A percentile compares a stretch with the other conserved stretches of the same genome.
These are phyloP conservation scores for Hordeum pubiflorum DNA, from an alignment of 202 grass and related monocot genomes.

Conservation along the genomic window DNA sequence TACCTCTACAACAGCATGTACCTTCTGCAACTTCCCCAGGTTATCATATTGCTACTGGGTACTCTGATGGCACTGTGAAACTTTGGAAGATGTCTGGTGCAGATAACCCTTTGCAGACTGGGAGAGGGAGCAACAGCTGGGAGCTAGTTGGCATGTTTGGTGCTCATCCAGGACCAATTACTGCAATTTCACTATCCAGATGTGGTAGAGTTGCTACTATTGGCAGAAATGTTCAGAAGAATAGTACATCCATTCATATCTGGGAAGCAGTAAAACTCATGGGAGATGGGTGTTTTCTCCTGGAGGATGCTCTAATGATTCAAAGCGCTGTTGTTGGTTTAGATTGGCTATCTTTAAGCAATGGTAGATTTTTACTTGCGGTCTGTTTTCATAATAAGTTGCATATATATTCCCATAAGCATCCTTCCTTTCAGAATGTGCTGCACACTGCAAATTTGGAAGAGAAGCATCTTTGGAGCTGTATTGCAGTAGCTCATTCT, in stretches of 20 bases:
- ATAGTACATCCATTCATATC: conserved; percentile 52
- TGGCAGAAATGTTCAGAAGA: conserved; percentile 37
- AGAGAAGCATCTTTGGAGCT: conserved; percentile 62
- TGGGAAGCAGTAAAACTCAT: conserved; percentile 69
- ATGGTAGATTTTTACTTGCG: conserved; percentile 72
- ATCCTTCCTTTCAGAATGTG: conserved; percentile 43
- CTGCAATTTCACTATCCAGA: conserved; percentile 50
- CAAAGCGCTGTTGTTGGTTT: conserved; percentile 61
- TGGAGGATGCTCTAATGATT: conserved; percentile 62
- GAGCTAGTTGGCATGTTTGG: conserved; percentile 64
- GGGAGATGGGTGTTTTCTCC: conserved; percentile 57
- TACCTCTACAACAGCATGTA: conserved; percentile 43
- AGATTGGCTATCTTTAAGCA: conserved; percentile 70
- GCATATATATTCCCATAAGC: conserved; percentile 67
- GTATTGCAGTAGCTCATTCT: conserved; percentile 59
- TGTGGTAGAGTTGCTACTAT: conserved; percentile 74
- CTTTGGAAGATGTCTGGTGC: conserved; percentile 61
- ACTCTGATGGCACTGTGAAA: conserved; percentile 65
- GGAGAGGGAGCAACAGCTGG: conserved; percentile 47
- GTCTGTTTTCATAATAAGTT: conserved; percentile 63
- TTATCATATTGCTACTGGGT: conserved; percentile 85
- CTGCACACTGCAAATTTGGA: conserved; percentile 40
- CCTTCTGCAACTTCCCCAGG: conserved; percentile 33
- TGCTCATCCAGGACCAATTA: conserved; percentile 52
- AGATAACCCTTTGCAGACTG: conserved; percentile 35